Evolutionary conservation across 108 stramenopile genomes (phyloP), one percentile per base, ranked within the genome.

Genomic region (Aurantiochytrium sp.): DNA sequence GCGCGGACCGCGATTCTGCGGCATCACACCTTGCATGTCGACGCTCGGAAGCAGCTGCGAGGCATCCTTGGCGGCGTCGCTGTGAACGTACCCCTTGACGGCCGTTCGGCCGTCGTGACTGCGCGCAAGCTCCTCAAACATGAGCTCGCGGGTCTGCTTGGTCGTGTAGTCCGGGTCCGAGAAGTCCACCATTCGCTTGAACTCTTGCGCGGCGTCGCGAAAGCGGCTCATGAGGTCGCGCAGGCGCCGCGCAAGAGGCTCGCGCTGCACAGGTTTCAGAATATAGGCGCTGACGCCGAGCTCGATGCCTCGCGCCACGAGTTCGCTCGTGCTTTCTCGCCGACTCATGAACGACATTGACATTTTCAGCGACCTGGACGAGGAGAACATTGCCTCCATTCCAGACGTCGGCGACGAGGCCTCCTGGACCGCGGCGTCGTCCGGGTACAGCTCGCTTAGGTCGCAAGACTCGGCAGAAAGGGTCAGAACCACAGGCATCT

Each of bases 401-500:
- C 19, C 6, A 6, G 73, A 81, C 45, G 24, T 81, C 19, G 73
- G 73, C 21, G 73, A 81, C 6, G 6, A 6, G 27, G 32, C 73
- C 59, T 65, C 59, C 50, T 15, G 8, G 50, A 15, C 50, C 0
- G 50, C 15, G 24, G 4, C 6, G 8, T 30, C 59, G 0, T 65
- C 59, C 8, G 59, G 34, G 19, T 19, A 30, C 10, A 65, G 34
- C 27, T 34, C 27, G 4, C 59, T 65, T 21, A 81, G 45, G 12
- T 81, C 73, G 45, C 39, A 27, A 12, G 39, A n/a, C 17, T 81
- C 42, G 0, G 27, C 42, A 1, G 73, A 48, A 30, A 81, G 73
- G 6, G 73, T 81, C 3, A 81, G 73, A 30, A 81, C 8, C 21
- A 81, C 73, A 48, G 73, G 73, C 73, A 81, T 48, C 32, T 81